phyloP scores from a whole-genome alignment of 495 filamentous ascomycete genomes.

The Penicillium flavigenum region DNA sequence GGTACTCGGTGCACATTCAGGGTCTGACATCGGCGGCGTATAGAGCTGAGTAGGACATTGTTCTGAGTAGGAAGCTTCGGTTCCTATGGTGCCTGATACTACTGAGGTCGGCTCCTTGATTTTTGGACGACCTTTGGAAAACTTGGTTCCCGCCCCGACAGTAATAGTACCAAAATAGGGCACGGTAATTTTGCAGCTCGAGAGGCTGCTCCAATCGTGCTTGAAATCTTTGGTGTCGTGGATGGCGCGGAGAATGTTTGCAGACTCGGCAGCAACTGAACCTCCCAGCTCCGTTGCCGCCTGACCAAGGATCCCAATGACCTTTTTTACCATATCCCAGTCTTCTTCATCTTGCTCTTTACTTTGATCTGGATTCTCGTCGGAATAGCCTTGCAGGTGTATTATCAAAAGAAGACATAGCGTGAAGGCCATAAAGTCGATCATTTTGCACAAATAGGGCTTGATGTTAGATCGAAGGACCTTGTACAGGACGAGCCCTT shows the following conservation, averaged over 20 bases:
- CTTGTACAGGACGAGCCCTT: conserved; percentile 45
- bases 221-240: conserved; percentile 12
- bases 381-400: conserved; percentile 44
- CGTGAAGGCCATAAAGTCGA: conserved; percentile 57
- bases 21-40: conserved; percentile 31
- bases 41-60: conserved; percentile 20
- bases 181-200: conserved; percentile 38
- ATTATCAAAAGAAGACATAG: conserved; percentile 50
- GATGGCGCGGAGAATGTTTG: conserved; percentile 45
- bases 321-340: conserved; percentile 43
- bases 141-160: conserved; percentile 35
- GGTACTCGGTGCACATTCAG: conserved; percentile 8
- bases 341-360: conserved; percentile 44
- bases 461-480: conserved; percentile 37
- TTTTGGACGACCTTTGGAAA: conserved; percentile 7
- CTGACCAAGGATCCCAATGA: conserved; percentile 41
- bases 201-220: conserved; percentile 1
- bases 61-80: conserved; percentile 3
- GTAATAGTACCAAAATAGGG: conserved; percentile 49
- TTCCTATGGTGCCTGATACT: neutral
- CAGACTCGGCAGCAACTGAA: conserved; percentile 49
- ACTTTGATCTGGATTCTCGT: conserved; percentile 22
- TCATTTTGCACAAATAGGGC: conserved; percentile 50
- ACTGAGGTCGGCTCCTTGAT: conserved; percentile 7
- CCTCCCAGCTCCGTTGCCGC: conserved; percentile 44